These are phyloP conservation scores for Tuber borchii DNA, from an alignment of 495 filamentous ascomycete genomes.

Conservation along the genomic window DNA sequence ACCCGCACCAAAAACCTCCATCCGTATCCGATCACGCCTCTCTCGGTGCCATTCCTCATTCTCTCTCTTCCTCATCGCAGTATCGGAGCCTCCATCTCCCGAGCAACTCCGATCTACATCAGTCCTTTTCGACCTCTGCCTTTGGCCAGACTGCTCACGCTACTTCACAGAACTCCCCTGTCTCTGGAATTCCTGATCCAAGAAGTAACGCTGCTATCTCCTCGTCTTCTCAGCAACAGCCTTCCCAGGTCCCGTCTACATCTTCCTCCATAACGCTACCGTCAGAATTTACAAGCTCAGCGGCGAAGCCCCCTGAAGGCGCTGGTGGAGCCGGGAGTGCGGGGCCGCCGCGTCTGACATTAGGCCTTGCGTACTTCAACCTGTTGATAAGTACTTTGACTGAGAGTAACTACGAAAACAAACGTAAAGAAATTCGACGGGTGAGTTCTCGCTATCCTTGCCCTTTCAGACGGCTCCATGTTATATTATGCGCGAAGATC, in stretches of 20 bases:
- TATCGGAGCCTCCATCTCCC: slow-evolving; percentile 22
- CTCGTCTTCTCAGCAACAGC: slow-evolving; percentile 33
- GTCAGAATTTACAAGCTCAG: slow-evolving; percentile 37
- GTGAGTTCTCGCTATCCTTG: slow-evolving; percentile 47
- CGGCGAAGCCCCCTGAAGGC: slow-evolving; percentile 42
- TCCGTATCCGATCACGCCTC: slow-evolving; percentile 31
- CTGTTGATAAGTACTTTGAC: slow-evolving; percentile 88
- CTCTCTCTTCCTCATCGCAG: slow-evolving; percentile 19
- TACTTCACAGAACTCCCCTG: slow-evolving; percentile 7
- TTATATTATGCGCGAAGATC: neutral
- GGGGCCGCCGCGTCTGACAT: slow-evolving; percentile 53
- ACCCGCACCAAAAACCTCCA: slow-evolving; percentile 37
- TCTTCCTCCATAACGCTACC: slow-evolving; percentile 39
- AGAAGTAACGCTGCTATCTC: slow-evolving; percentile 18
- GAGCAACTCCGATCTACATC: slow-evolving; percentile 33
- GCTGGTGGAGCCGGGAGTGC: slow-evolving; percentile 41
- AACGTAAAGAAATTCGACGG: slow-evolving; percentile 83
- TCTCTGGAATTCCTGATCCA: neutral
- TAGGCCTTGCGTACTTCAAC: slow-evolving; percentile 90
- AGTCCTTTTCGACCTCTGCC: slow-evolving; percentile 25
- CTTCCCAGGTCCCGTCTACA: slow-evolving; percentile 34
- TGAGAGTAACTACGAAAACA: slow-evolving; percentile 91
- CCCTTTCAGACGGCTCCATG: slow-evolving; percentile 8
- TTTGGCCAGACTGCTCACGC: neutral
- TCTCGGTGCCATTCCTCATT: slow-evolving; percentile 10